Base-by-base conservation (phyloP, 495 filamentous ascomycete species). In the Cladorrhinum samala region DNA sequence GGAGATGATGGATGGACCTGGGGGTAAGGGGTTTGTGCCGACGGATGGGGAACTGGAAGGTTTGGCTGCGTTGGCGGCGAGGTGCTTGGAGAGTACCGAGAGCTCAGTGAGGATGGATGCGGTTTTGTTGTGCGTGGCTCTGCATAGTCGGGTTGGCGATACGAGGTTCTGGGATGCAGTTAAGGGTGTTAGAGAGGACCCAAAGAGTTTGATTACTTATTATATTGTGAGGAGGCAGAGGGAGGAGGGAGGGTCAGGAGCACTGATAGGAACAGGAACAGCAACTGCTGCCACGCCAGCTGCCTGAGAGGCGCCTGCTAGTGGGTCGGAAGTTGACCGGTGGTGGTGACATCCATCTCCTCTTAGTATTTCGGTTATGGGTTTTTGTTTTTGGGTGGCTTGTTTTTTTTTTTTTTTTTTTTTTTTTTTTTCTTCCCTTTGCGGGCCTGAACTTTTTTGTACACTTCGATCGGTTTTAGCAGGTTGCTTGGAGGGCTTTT, bases 91-190 rank as follows among this genome's bases (percentile, higher is more conserved):
- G 44, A 84, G 84, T 58, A 64, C 72, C n/a, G 85, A 92, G 49
- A 80, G 86, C 33, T 89, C 88, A 56, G 83, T 95, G 2, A 72
- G 91, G 19, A 85, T 87, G 68, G 85, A 88, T 53, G 86, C 84
- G 6, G 83, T 89, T 5, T 80, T 88, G 58, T 72, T 95, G 20
- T 90, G 87, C 55, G 82, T 92, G 1, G 82, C 72, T 51, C 67
- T 96, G 54, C 84, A 91, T 57, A 76, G 80, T 23, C 74, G 84
- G 48, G 74, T 90, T 19, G 80, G 81, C 14, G 83, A 86, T 48
- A 71, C 75, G 13, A 64, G 71, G 40, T 88, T 89, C 63, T 87
- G 87, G 77, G 73, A 78, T 33, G 71, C 80, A 23, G 67, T 89
- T 44, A 82, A 76, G 52, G 75, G 74, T 2, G 75, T 86, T 27